Conservation (phyloP, 2,329 filamentous ascomycete species). For the Cytospora chrysosperma region DNA sequence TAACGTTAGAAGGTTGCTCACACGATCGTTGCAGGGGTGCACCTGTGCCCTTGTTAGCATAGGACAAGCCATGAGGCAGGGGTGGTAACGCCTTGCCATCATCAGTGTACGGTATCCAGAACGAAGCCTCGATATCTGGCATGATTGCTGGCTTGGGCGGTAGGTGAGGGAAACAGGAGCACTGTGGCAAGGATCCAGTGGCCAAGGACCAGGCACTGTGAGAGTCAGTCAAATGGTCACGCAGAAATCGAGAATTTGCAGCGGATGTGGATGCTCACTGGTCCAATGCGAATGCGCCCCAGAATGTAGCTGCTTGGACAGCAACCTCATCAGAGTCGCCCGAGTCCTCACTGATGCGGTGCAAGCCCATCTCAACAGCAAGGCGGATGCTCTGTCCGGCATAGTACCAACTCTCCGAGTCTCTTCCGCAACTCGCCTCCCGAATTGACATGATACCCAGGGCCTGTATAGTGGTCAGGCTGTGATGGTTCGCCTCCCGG, state of each 20-base stretch:
- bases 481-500: conserved; percentile 57
- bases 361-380: conserved; percentile 69
- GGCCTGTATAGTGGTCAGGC: conserved; percentile 70
- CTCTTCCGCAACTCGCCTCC: conserved; percentile 69
- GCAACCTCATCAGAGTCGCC: conserved; percentile 56
- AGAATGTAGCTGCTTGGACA: conserved; percentile 59
- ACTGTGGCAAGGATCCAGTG: conserved; percentile 60
- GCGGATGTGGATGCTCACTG: conserved; percentile 47
- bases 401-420: conserved; percentile 72
- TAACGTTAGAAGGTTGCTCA: conserved; percentile 65
- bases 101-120: conserved; percentile 60
- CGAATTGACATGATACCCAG: conserved; percentile 74
- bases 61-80: neutral
- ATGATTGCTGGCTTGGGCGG: conserved; percentile 61
- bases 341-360: conserved; percentile 46
- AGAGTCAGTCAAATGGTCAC: neutral
- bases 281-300: conserved; percentile 62
- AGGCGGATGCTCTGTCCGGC: conserved; percentile 71
- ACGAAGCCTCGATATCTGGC: conserved; percentile 56
- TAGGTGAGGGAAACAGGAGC: conserved; percentile 55
- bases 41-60: conserved; percentile 37
- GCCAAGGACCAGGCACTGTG: conserved; percentile 65
- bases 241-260: neutral
- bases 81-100: conserved; percentile 43
- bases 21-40: conserved; percentile 54